Evolutionary conservation across 1,284 basidiomycete species (phyloP).

Genomic region (Melampsora americana): DNA sequence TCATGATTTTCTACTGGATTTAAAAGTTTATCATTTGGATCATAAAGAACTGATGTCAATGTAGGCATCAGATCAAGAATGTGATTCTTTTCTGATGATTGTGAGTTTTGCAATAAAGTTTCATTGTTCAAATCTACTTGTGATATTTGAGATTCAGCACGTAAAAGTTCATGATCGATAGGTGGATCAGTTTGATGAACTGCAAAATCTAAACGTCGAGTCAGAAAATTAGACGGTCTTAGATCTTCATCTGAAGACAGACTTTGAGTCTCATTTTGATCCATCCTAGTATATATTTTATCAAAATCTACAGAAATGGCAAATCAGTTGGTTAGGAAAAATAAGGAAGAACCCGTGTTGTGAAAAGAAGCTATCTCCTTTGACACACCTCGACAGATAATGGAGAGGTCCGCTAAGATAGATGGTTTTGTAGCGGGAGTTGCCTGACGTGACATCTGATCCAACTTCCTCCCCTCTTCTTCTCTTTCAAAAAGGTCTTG

Average conservation of each 20-base stretch:
- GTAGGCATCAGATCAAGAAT: not conserved
- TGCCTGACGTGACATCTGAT: no score
- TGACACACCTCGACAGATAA: conserved; percentile 13
- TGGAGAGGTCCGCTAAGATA: not conserved
- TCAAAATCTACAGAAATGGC: not conserved
- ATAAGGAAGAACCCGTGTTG: not conserved
- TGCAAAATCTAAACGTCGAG: not conserved
- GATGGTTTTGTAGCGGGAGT: not conserved
- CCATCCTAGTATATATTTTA: not conserved
- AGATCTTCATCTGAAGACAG: no score
- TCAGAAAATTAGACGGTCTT: not conserved
- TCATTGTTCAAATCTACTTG: no score
- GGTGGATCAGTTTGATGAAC: not conserved
- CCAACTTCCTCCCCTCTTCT: not conserved
- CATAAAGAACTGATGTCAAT: not conserved
- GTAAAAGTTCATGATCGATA: no score
- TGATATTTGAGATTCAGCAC: no score
- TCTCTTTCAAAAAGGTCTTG: conserved; percentile 1
- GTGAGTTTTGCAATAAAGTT: not conserved
- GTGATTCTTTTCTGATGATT: not conserved
- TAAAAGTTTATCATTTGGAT: not conserved
- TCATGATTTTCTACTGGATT: not conserved
- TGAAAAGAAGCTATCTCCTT: not conserved
- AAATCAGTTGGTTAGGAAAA: not conserved
- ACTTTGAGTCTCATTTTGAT: not conserved